Evolutionary conservation across 768 basidiomycete species (phyloP), one percentile per base, ranked within the genome.

Genomic region (Botryobasidium botryosum): DNA sequence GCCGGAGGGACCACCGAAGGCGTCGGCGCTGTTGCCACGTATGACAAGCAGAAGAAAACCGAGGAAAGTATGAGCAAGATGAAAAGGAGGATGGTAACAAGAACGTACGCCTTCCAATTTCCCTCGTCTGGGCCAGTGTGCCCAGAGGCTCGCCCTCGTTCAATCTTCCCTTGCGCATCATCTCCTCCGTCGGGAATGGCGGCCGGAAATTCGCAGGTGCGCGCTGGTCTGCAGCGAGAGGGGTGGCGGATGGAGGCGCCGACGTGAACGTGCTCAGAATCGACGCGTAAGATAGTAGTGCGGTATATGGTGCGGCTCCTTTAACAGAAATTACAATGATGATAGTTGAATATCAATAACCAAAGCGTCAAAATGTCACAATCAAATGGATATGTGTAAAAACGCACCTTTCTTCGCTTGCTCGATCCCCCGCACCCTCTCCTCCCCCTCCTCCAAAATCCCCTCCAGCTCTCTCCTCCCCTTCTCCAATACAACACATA

Each of bases 161-260:
- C 59, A 86, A 71, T 46, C 71, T 70, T 1, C 85, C 85, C 21
- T 77, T 70, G 42, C 84, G 75, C 81, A 88, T 85, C 61, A 84
- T 87, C 58, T 86, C 85, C 62, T 86, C 84, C 55, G 85, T 86
- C 1, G 85, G 85, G 59, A 86, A 88, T 8, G 86, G 86, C 29
- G 84, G 84, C 63, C 86, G 85, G 68, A 88, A 86, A 33, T 83
- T 56, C 15, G 79, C 80, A 15, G 77, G 76, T 1, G 79, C 79
- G 8, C 75, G 75, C 52, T 79, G 81, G 6, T 78, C 79, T 1
- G 79, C 28, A 10, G 21, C 75, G 4, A 74, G 61, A 21, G 66
- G 66, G 38, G 75, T 68, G 53, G 83, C 81, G 55, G 83, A 84
- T 7, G 85, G 85, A 6, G 85, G 85, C 7, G 84, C 85, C 27